Conservation (phyloP, 768 basidiomycete genomes). For the Kwoniella sp. region DNA sequence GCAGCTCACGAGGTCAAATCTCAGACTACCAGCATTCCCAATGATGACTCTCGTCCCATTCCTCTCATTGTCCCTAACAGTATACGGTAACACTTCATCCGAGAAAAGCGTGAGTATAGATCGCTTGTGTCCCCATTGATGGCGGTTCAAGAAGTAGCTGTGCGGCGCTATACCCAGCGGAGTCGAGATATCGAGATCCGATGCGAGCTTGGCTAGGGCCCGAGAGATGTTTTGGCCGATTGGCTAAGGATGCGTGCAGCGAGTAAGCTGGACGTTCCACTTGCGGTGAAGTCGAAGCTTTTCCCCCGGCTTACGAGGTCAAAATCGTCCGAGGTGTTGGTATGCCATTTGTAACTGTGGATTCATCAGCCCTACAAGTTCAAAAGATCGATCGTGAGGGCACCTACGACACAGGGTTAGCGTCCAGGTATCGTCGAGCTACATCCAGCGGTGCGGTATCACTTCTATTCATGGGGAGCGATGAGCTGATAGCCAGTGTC, state of each 20-base stretch:
- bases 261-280: too few relatives aligned
- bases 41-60: slow-evolving; percentile 37
- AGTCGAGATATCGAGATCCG: slow-evolving; percentile 63
- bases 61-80: slow-evolving; percentile 57
- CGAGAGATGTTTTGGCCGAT: slow-evolving; percentile 36
- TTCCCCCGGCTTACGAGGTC: slow-evolving; percentile 57
- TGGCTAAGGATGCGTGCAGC: too few relatives aligned
- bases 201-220: slow-evolving; percentile 27
- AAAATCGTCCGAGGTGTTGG: slow-evolving; percentile 50
- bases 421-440: slow-evolving; percentile 57
- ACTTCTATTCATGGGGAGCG: slow-evolving; percentile 9
- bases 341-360: slow-evolving; percentile 64
- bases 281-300: too few relatives aligned
- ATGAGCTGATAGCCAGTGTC: slow-evolving; percentile 11
- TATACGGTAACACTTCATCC: slow-evolving; percentile 62
- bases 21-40: slow-evolving; percentile 54
- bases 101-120: slow-evolving; percentile 52
- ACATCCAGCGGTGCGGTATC: slow-evolving; percentile 58
- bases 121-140: slow-evolving; percentile 33
- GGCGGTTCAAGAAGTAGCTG: slow-evolving; percentile 67
- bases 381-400: background rate
- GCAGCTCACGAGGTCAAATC: slow-evolving; percentile 57
- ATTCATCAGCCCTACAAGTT: background rate
- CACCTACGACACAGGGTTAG: slow-evolving; percentile 26
- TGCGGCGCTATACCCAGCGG: slow-evolving; percentile 73